phyloP scores from a whole-genome alignment of 352 stramenopile genomes.

The Globisporangium spiculum region DNA sequence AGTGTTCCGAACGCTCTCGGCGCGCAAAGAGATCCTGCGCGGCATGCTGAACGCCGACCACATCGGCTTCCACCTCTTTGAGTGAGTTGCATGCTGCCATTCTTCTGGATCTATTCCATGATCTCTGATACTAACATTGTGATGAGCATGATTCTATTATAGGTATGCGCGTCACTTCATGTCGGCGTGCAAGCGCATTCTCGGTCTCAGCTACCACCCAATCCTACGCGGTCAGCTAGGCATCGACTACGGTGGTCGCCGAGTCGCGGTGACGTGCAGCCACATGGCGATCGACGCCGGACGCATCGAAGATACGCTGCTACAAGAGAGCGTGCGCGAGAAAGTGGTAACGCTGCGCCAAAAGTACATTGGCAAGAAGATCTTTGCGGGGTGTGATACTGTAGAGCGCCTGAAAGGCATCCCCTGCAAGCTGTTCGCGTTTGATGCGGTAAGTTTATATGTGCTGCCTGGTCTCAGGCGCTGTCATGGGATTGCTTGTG shows the following conservation, averaged over 20 bases:
- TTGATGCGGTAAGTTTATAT: conserved; percentile 60
- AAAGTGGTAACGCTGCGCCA: conserved; percentile 55
- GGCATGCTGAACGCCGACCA: conserved; percentile 91
- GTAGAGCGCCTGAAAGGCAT: conserved; percentile 97
- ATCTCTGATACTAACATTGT: background rate
- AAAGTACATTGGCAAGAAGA: conserved; percentile 68
- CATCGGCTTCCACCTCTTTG: conserved; percentile 93
- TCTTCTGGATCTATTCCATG: background rate
- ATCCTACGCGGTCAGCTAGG: conserved; percentile 89
- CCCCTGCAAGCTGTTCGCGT: conserved; percentile 95
- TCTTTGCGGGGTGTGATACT: conserved; percentile 92
- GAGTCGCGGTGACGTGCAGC: conserved; percentile 94
- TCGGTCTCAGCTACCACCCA: conserved; percentile 93
- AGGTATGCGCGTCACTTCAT: conserved; percentile 88
- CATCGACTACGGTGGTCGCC: conserved; percentile 94
- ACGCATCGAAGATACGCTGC: conserved; percentile 55
- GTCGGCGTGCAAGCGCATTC: conserved; percentile 88
- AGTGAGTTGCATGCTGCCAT: conserved; percentile 44
- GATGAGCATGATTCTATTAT: background rate
- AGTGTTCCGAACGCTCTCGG: conserved; percentile 96
- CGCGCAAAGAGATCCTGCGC: conserved; percentile 87
- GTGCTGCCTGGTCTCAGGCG: background rate
- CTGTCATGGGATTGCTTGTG: background rate
- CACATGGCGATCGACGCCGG: conserved; percentile 82
- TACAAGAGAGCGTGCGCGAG: conserved; percentile 39